phyloP scores from a whole-genome alignment of 1,284 basidiomycete species.

The Naganishia liquefaciens region DNA sequence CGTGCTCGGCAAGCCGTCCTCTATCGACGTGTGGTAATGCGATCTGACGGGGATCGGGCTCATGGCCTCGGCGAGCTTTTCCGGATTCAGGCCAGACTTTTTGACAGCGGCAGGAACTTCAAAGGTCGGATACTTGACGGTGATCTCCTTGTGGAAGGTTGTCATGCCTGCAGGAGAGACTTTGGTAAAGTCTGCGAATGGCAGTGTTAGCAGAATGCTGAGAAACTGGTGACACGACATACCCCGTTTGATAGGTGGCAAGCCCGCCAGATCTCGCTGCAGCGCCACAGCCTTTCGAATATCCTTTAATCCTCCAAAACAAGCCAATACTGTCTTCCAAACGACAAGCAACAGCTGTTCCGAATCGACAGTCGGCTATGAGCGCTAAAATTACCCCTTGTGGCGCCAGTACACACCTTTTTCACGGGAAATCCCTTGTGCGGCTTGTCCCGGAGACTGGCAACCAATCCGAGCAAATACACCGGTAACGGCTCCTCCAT shows the following conservation, averaged over 20 bases:
- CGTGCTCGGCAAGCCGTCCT: slow-evolving; percentile 40
- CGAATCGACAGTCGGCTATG: slow-evolving; percentile 4
- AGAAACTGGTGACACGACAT: slow-evolving; percentile 28
- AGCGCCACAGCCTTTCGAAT: slow-evolving; percentile 79
- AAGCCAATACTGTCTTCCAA: slow-evolving; percentile 93
- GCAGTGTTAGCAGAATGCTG: not conserved
- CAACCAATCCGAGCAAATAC: slow-evolving; percentile 85
- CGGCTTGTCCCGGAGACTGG: slow-evolving; percentile 86
- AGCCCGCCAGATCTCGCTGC: slow-evolving; percentile 75
- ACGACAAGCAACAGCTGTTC: slow-evolving; percentile 82
- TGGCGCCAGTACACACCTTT: slow-evolving; percentile 62
- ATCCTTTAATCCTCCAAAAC: slow-evolving; percentile 88
- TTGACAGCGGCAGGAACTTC: slow-evolving; percentile 49
- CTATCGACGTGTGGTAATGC: slow-evolving; percentile 75
- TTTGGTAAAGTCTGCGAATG: slow-evolving; percentile 64
- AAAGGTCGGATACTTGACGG: slow-evolving; percentile 92
- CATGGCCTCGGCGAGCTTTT: slow-evolving; percentile 81
- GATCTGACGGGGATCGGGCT: slow-evolving; percentile 90
- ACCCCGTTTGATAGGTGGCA: slow-evolving; percentile 66
- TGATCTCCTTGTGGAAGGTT: slow-evolving; percentile 80
- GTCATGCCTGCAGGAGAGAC: slow-evolving; percentile 86
- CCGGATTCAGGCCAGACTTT: slow-evolving; percentile 41
- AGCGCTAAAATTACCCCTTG: not conserved
- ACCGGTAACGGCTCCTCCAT: slow-evolving; percentile 91
- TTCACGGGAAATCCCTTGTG: slow-evolving; percentile 95